Conservation (phyloP, 1,284 basidiomycete genomes). For the Taiwanofungus camphoratus region DNA sequence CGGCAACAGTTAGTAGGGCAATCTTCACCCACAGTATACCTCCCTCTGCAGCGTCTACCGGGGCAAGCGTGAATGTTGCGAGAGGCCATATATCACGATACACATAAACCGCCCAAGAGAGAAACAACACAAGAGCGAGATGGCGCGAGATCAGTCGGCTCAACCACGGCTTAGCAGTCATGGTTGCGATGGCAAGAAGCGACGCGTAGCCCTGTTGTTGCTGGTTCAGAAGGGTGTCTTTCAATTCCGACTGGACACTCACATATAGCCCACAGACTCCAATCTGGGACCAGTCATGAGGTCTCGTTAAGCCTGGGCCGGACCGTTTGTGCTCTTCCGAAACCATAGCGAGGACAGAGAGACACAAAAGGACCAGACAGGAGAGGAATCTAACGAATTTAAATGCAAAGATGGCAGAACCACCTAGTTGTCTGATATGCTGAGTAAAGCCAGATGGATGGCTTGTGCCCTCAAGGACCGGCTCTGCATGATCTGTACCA, state of each 20-base stretch:
- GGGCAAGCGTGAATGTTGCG: slow-evolving; percentile 40
- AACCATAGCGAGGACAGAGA: slow-evolving; percentile 14
- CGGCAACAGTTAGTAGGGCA: slow-evolving; percentile 33
- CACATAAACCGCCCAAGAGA: slow-evolving; percentile 30
- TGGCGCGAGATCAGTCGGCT: slow-evolving; percentile 14
- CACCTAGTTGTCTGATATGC: slow-evolving; percentile 13
- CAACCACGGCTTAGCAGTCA: slow-evolving; percentile 9
- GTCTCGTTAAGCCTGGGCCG: neutral
- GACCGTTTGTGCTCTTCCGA: neutral
- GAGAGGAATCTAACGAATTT: slow-evolving; percentile 20
- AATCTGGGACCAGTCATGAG: neutral
- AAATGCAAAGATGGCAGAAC: slow-evolving; percentile 20
- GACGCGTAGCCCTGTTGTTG: slow-evolving; percentile 34
- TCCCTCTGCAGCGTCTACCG: slow-evolving; percentile 33
- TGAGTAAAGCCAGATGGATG: too few relatives aligned
- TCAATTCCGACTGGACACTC: slow-evolving; percentile 28
- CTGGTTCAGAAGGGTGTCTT: slow-evolving; percentile 3
- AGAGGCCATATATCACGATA: slow-evolving; percentile 67
- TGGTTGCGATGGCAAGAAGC: slow-evolving; percentile 18
- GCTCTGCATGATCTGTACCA: too few relatives aligned
- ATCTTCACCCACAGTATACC: slow-evolving; percentile 26
- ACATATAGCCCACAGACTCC: slow-evolving; percentile 15
- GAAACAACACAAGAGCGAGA: slow-evolving; percentile 14
- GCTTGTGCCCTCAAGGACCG: too few relatives aligned
- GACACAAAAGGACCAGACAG: slow-evolving; percentile 16